Evolutionary conservation across 768 basidiomycete species (phyloP), one percentile per base, ranked within the genome.

Genomic region (Russula sp.): DNA sequence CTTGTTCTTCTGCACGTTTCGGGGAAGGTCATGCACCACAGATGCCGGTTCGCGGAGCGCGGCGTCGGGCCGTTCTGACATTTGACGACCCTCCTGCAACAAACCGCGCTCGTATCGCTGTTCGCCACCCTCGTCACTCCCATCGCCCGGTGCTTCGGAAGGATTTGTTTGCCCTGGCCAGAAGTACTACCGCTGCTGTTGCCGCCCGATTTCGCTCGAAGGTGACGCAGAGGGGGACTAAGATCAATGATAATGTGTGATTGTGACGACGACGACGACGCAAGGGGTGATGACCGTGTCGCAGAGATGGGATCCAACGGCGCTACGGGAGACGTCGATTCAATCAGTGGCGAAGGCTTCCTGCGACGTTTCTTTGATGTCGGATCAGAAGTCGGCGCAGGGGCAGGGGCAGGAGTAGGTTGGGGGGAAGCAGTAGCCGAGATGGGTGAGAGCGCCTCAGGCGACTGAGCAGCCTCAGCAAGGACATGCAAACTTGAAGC

Each of bases 381-480:
- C 0, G 18, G 51, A 20, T 11, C 16, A 3, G 28, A 8, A 20
- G 50, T 14, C 16, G 50, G 26, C 9, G 22, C 22, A 13, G 50
- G 26, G 2, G 38, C 20, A 1, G 53, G 13, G 9, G 44, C 28
- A 30, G 28, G 30, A 16, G 28, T 32, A 2, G 40, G 40, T 13
- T 18, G n/a, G 42, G 22, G 63, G 5, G 63, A 64, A 8, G 58
- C 48, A 5, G 22, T 22, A 9, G 52, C 18, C 10, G 48, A 65
- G 49, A 56, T 30, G 1, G 64, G 59, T 22, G 64, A 65, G 14
- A 46, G 54, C 14, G 64, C 59, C 40, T 61, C 60, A 11, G 64
- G 64, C 26, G 59, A 65, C 30, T 61, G 55, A 28, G 64, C 64
- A 0, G 64, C 64, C 1, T 65, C 60, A 10, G 64, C 64, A 3